Evolutionary conservation across 148 eudicot genomes (phyloP), one percentile per base, ranked within the genome.

Genomic region (Amaranthus cruentus): DNA sequence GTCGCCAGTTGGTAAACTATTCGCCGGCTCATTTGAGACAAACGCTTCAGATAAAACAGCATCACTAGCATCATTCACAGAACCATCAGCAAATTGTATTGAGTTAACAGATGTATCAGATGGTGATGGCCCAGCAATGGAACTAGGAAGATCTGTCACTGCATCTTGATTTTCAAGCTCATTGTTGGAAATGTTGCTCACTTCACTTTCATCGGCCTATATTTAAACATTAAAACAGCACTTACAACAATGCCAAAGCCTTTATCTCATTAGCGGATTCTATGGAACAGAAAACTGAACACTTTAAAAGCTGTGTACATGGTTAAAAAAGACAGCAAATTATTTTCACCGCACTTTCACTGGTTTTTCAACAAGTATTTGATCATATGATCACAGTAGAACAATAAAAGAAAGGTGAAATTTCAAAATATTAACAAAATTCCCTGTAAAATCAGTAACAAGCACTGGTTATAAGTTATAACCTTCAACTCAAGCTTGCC

Each of bases 21-120:
- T 84, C 59, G 75, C 81, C 75, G 79, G 86, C 61, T 79, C 89
- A 77, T 84, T 66, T 42, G 91, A 78, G 15, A 77, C 80, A 65
- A 54, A 83, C 9, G 80, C 76, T 81, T 85, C 90, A 46, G 89
- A 48, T 53, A 68, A 59, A 53, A 77, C 76, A 38, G 76, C 74
- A 59, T 72, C 83, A 50, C 80, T 62, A 73, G 82, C 70, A 82
- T 67, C 78, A 63, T 81, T 82, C 62, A 71, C 67, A 2, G 83
- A 65, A 13, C 65, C 69, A 63, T 87, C 96, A 73, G 79, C 75
- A 57, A 77, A 82, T 78, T 71, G 78, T 42, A 64, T 73, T 21
- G 76, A 68, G 56, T 71, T 77, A 72, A 73, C 73, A n/a, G 81
- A 46, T 73, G 83, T 78, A 78, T 82, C 87, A 73, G 91, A 75